Evolutionary conservation across 768 basidiomycete genomes (phyloP), one percentile per base, ranked within the genome.

Genomic region (Pisolithus sp.): DNA sequence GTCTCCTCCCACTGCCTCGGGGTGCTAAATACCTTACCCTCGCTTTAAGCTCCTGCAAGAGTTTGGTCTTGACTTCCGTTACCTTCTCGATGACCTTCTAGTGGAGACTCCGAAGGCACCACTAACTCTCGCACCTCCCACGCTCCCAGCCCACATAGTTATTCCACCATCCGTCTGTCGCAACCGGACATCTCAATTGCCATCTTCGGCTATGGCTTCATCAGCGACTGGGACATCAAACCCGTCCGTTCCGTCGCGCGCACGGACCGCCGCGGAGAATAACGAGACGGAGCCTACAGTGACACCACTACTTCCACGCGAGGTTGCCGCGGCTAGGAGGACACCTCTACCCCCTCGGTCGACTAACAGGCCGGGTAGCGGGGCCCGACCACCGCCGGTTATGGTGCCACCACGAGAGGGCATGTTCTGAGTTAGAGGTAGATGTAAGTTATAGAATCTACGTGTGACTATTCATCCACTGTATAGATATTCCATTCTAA

Each of bases 51-150:
- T 95, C 15, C 75, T 97, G 6, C 85, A 92, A 71, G 94, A 97
- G 60, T 92, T 85, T 62, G 94, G 94, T 2, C 81, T 97, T 34
- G 94, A 96, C 71, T 96, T 97, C 66, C 86, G 87, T 21, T 93
- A 86, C 71, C 74, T 95, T n/a, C 74, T 97, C n/a, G 83, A 90
- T 31, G 76, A 78, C n/a, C 71, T 88, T 4, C 74, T 90, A 1
- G 68, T 75, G 12, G 76, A 77, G 49, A 68, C 74, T 20, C 78
- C 81, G 2, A 78, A 77, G 59, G 62, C 72, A 12, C 47, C 50
- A 18, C 50, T 63, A 45, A 51, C 21, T 43, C 15, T 66, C 54
- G 49, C 36, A 18, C 15, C 51, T 4, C 53, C 53, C 49, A 61
- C 64, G 18, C 68, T 67, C 57, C 60, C 61, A 18, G 60, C 62